These are phyloP conservation scores for Viridothelium virens DNA, from an alignment of 495 filamentous ascomycete genomes.

Conservation along the genomic window DNA sequence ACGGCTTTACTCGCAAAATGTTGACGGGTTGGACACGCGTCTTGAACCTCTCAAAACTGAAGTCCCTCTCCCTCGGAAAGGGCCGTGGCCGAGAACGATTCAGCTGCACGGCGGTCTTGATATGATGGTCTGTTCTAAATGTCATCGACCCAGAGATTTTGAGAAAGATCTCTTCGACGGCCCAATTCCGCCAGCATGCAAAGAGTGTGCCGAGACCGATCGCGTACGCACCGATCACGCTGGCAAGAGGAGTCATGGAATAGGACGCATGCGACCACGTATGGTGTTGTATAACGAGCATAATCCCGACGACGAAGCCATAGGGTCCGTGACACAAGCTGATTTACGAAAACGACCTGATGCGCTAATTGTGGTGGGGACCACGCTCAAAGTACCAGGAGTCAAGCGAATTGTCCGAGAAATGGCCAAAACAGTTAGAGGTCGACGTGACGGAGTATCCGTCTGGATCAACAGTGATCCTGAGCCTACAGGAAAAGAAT, in stretches of 20 bases:
- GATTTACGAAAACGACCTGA: conserved; percentile 82
- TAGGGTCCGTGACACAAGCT: conserved; percentile 76
- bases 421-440: conserved; percentile 72
- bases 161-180: conserved; percentile 74
- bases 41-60: conserved; percentile 70
- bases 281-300: conserved; percentile 97
- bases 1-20: conserved; percentile 91
- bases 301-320: conserved; percentile 92
- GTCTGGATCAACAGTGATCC: conserved; percentile 91
- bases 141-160: conserved; percentile 66
- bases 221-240: conserved; percentile 63
- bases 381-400: conserved; percentile 88
- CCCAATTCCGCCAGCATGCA: conserved; percentile 74
- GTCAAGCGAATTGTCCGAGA: conserved; percentile 82
- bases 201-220: conserved; percentile 66
- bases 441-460: conserved; percentile 76
- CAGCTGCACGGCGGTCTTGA: conserved; percentile 91
- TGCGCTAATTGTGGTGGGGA: conserved; percentile 88
- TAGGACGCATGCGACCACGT: conserved; percentile 80
- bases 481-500: conserved; percentile 70
- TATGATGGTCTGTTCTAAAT: conserved; percentile 95
- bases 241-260: conserved; percentile 87
- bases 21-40: conserved; percentile 86
- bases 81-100: conserved; percentile 74
- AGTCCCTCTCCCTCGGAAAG: conserved; percentile 62